These are phyloP conservation scores for Psilocybe tampanensis DNA, from an alignment of 768 basidiomycete species.

Conservation along the genomic window DNA sequence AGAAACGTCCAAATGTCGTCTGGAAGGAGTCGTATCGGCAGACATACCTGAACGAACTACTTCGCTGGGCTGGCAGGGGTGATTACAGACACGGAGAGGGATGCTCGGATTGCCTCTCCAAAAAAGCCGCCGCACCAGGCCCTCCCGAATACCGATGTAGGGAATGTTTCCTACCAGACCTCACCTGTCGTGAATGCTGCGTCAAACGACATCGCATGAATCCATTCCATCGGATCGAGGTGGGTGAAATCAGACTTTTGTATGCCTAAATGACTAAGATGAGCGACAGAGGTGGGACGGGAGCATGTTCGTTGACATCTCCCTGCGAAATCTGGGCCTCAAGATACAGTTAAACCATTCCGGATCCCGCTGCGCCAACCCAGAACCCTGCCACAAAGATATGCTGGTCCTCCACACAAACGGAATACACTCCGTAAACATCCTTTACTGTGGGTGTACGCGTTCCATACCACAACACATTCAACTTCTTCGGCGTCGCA, in stretches of 20 bases:
- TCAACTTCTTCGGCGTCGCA: neutral
- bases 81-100: neutral
- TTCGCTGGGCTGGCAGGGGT: neutral
- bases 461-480: neutral
- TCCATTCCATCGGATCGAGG: conserved; percentile 1
- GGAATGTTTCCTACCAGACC: neutral
- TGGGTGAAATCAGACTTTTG: too few relatives aligned
- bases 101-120: neutral
- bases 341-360: conserved; percentile 7
- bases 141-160: neutral
- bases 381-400: neutral
- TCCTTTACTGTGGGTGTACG: conserved; percentile 1
- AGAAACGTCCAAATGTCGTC: conserved; percentile 1
- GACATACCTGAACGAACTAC: neutral
- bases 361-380: neutral
- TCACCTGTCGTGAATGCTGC: neutral
- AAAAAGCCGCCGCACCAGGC: too few relatives aligned
- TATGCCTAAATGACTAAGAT: too few relatives aligned
- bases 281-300: conserved; percentile 2
- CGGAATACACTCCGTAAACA: neutral
- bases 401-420: conserved; percentile 7
- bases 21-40: neutral
- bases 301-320: neutral
- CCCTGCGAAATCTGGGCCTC: conserved; percentile 4
- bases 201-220: neutral